Conservation (phyloP, 1,139 yeast species). For the Hansenula sp. region DNA sequence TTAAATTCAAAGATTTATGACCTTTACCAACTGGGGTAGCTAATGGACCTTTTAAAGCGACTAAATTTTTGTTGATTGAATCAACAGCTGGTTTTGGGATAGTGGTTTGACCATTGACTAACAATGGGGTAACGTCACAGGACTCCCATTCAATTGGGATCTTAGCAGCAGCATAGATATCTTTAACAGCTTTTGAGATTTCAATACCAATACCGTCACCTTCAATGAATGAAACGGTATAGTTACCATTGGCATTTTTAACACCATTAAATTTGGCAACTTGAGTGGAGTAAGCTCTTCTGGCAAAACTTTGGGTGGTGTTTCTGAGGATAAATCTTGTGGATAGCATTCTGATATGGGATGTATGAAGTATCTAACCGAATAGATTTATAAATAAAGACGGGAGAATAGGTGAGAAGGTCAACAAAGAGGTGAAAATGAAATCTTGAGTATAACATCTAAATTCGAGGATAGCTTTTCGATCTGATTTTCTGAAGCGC, state of each 20-base stretch:
- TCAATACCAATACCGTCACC: conserved; percentile 99
- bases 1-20: conserved; percentile 94
- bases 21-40: conserved; percentile 99
- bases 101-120: conserved; percentile 91
- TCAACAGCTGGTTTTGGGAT: conserved; percentile 91
- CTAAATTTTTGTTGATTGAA: conserved; percentile 86
- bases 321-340: not conserved
- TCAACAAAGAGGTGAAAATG: not conserved
- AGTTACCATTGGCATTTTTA: conserved; percentile 67
- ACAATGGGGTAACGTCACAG: conserved; percentile 91
- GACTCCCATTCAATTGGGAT: conserved; percentile 98
- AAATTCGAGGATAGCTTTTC: too few species aligned
- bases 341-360: conserved; percentile 1
- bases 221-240: conserved; percentile 91
- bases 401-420: not conserved
- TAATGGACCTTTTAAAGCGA: conserved; percentile 94
- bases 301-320: not conserved
- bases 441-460: not conserved
- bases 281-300: conserved; percentile 34
- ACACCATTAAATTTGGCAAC: conserved; percentile 58
- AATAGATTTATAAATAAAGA: not conserved
- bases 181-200: conserved; percentile 89
- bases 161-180: conserved; percentile 86
- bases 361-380: too few species aligned
- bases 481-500: too few species aligned